These are phyloP conservation scores for Hysterangium stoloniferum DNA, from an alignment of 768 basidiomycete genomes.

Conservation along the genomic window DNA sequence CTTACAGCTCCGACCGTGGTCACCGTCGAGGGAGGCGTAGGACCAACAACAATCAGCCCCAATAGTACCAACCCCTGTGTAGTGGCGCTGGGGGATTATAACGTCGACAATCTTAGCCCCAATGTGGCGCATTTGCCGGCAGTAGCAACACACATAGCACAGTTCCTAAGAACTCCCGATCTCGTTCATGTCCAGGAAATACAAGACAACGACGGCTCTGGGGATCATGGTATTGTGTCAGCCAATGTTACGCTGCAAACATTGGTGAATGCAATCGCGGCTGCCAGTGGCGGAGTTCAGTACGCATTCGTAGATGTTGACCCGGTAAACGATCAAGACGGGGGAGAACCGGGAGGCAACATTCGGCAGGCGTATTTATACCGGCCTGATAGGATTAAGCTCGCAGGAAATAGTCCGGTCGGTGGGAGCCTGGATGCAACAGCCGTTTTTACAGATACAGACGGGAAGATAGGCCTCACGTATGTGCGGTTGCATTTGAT, in stretches of 20 bases:
- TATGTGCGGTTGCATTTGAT: slow-evolving; percentile 19
- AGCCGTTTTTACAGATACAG: slow-evolving; percentile 26
- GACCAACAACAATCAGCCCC: slow-evolving; percentile 34
- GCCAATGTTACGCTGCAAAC: slow-evolving; percentile 46
- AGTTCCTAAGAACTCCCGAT: slow-evolving; percentile 43
- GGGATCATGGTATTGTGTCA: slow-evolving; percentile 43
- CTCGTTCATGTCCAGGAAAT: slow-evolving; percentile 60
- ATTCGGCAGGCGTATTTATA: slow-evolving; percentile 55
- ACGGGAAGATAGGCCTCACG: slow-evolving; percentile 35
- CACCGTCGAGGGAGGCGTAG: slow-evolving; percentile 26
- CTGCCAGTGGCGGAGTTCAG: slow-evolving; percentile 24
- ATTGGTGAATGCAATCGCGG: slow-evolving; percentile 41
- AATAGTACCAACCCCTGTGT: slow-evolving; percentile 31
- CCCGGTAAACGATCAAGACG: slow-evolving; percentile 48
- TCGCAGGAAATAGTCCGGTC: slow-evolving; percentile 37
- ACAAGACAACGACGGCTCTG: slow-evolving; percentile 48
- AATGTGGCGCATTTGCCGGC: slow-evolving; percentile 35
- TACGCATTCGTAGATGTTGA: slow-evolving; percentile 45
- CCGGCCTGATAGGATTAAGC: slow-evolving; percentile 40
- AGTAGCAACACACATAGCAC: slow-evolving; percentile 47
- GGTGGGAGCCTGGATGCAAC: slow-evolving; percentile 44
- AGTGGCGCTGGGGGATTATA: slow-evolving; percentile 54
- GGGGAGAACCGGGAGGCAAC: slow-evolving; percentile 56
- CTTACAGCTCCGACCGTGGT: slow-evolving; percentile 44
- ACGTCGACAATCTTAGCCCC: slow-evolving; percentile 54